Base-by-base conservation (phyloP, 169 alveolate genomes). In the Eimeria acervulina region DNA sequence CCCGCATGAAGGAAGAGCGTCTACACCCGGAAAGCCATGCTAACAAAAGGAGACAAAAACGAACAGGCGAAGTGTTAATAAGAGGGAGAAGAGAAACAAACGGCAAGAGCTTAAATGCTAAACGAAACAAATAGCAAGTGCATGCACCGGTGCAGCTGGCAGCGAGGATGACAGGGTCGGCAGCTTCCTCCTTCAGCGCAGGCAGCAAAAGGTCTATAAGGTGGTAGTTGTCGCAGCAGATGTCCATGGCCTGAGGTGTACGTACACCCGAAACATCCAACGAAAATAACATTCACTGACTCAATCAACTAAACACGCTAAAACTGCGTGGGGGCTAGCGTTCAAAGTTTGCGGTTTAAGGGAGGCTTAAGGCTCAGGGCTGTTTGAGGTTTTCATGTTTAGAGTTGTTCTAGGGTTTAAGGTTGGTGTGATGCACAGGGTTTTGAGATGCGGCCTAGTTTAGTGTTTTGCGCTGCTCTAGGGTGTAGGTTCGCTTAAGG, bases 101-200 rank as follows among this genome's bases (percentile, higher is more conserved):
- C n/a, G n/a, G n/a, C n/a, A n/a, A n/a, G n/a, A n/a, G n/a, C n/a
- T n/a, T n/a, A n/a, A n/a, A n/a, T n/a, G n/a, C n/a, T 28, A 63
- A 15, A 63, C 21, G 76, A 21, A 40, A 23, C 10, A 36, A 33
- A 40, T 36, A 17, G 4, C 8, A 5, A 21, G 26, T 72, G 51
- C 12, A 38, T 47, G 47, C 15, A 91, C 95, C 95, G 7, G 42
- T 78, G 59, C 83, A 63, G 66, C 91, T 76, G 13, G 95, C 95
- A 13, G 95, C 90, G 47, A 91, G 91, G 13, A 91, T 78, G 10
- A 91, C 78, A 17, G 95, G 95, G 66, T 91, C 83, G 10, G 95
- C 95, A 8, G 52, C n/a, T 7, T 59, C 91, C 26, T 91, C 95
- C 70, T 91, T 91, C 61, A 78, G 38, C 7, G 95, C 91, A 12